A percentile compares a stretch with the other conserved stretches of the same genome.
Conservation (phyloP, 2,329 filamentous ascomycete genomes). For the Dothiorella sarmentorum region DNA sequence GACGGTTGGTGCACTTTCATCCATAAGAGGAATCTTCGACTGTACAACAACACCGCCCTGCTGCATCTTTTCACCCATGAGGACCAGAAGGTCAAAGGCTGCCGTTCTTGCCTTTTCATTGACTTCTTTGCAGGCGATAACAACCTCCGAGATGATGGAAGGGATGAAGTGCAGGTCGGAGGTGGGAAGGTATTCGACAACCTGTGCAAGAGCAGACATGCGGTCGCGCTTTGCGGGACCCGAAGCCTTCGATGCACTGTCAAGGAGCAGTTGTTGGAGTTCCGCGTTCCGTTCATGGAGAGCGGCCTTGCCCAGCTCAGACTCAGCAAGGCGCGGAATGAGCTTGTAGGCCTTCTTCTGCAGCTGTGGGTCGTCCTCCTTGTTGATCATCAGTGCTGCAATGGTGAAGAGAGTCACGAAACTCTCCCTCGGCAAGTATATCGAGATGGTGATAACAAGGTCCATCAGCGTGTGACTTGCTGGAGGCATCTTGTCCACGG, state of each 20-base stretch:
- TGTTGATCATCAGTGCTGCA: slow-evolving; percentile 76
- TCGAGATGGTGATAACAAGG: slow-evolving; percentile 90
- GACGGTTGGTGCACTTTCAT: slow-evolving; percentile 70
- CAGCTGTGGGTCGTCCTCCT: slow-evolving; percentile 79
- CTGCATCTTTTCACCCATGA: slow-evolving; percentile 81
- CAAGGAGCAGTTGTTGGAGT: slow-evolving; percentile 76
- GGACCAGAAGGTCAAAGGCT: slow-evolving; percentile 85
- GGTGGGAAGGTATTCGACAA: slow-evolving; percentile 74
- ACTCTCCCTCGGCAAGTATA: slow-evolving; percentile 84
- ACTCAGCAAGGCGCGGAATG: slow-evolving; percentile 83
- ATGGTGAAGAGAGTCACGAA: slow-evolving; percentile 84
- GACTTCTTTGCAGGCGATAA: slow-evolving; percentile 94
- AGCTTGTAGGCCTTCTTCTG: slow-evolving; percentile 99
- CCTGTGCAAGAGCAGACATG: slow-evolving; percentile 73
- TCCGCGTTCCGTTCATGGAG: slow-evolving; percentile 72
- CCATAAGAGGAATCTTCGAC: slow-evolving; percentile 83
- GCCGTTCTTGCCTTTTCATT: slow-evolving; percentile 90
- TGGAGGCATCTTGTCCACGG: slow-evolving; percentile 76
- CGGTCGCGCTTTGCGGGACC: slow-evolving; percentile 83
- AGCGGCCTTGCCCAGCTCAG: slow-evolving; percentile 71
- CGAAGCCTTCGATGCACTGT: slow-evolving; percentile 78
- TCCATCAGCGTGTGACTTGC: slow-evolving; percentile 96
- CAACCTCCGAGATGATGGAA: slow-evolving; percentile 84
- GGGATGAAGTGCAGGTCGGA: slow-evolving; percentile 89
- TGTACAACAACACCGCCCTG: slow-evolving; percentile 76